A percentile compares a stretch with the other conserved stretches of the same genome.
These are phyloP conservation scores for Xylaria telfairii DNA, from an alignment of 495 filamentous ascomycete species.

Conservation along the genomic window DNA sequence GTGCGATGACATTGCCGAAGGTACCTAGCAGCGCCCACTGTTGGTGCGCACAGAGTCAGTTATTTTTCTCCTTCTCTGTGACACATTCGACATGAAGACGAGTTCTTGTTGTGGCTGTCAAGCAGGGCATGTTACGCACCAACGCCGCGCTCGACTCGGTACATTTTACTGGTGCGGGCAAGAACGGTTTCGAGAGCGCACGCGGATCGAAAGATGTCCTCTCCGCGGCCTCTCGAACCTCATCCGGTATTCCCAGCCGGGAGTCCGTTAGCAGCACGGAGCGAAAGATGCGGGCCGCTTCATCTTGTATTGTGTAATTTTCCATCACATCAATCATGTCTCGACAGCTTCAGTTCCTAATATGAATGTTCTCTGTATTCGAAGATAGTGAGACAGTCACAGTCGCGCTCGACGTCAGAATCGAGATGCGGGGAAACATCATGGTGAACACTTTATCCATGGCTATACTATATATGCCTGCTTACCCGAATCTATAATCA, in stretches of 20 bases:
- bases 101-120: background rate
- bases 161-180: slow-evolving; percentile 39
- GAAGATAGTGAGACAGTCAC: background rate
- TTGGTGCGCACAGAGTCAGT: background rate
- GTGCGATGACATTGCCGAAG: slow-evolving; percentile 37
- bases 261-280: slow-evolving; percentile 31
- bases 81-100: background rate
- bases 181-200: slow-evolving; percentile 29
- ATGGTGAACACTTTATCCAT: background rate
- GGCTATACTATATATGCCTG: background rate
- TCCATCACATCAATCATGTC: background rate
- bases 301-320: slow-evolving; percentile 35
- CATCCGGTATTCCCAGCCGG: slow-evolving; percentile 30
- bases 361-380: background rate
- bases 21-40: slow-evolving; percentile 36
- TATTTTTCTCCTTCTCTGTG: background rate
- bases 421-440: background rate
- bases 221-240: slow-evolving; percentile 26
- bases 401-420: background rate
- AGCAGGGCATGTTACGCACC: background rate
- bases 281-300: slow-evolving; percentile 37
- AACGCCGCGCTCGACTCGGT: slow-evolving; percentile 38
- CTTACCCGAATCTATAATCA: background rate
- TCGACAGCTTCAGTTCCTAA: background rate
- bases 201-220: slow-evolving; percentile 34